Conservation (phyloP, 2,329 filamentous ascomycete genomes). For the Fusarium papillatum region DNA sequence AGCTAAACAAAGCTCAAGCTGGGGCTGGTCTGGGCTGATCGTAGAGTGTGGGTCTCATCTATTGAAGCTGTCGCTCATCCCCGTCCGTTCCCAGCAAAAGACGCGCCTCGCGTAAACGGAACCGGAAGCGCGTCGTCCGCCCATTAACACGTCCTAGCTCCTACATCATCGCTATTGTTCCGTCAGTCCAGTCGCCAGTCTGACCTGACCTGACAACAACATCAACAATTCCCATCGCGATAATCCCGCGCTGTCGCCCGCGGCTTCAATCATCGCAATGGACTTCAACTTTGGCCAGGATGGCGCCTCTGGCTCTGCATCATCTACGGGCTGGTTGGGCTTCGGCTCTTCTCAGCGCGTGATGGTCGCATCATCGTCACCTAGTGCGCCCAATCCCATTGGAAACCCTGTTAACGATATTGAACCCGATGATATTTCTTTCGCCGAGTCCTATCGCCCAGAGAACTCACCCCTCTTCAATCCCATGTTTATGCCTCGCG, state of each 20-base stretch:
- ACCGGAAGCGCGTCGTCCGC: background rate
- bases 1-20: background rate
- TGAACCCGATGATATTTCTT: slow-evolving; percentile 36
- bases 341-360: slow-evolving; percentile 30
- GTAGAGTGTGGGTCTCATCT: background rate
- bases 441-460: slow-evolving; percentile 42
- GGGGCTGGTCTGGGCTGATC: background rate
- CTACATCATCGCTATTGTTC: slow-evolving; percentile 13
- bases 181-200: background rate
- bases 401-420: slow-evolving; percentile 9
- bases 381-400: slow-evolving; percentile 23
- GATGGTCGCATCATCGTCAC: slow-evolving; percentile 33
- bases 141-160: background rate
- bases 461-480: slow-evolving; percentile 43
- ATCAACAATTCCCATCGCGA: background rate
- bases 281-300: slow-evolving; percentile 34
- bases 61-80: background rate
- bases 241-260: background rate
- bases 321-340: slow-evolving; percentile 30
- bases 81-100: background rate
- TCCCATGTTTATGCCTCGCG: slow-evolving; percentile 20
- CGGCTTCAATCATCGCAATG: slow-evolving; percentile 21
- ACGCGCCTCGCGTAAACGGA: slow-evolving; percentile 3
- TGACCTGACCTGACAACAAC: background rate
- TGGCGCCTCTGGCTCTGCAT: slow-evolving; percentile 25